Conservation (phyloP, 148 eudicot genomes). For the Amaranthus hypochondriacus region DNA sequence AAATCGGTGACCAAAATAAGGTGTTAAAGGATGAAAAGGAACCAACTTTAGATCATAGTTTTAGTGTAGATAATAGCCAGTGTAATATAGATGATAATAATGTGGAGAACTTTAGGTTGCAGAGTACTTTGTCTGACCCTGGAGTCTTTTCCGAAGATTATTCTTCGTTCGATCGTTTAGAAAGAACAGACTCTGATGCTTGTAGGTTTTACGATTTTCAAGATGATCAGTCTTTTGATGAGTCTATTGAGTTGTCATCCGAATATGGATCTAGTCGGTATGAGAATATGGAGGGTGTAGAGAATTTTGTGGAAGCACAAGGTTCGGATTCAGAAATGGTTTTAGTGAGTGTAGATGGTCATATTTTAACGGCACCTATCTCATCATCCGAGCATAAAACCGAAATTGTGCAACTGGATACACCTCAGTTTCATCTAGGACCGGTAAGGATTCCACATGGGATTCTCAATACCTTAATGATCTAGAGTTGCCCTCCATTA, state of each 20-base stretch:
- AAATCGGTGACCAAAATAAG: constrained; percentile 33
- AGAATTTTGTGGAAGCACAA: constrained; percentile 54
- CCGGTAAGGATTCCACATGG: constrained; percentile 55
- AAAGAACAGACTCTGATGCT: constrained; percentile 71
- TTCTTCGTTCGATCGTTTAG: constrained; percentile 39
- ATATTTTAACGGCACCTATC: constrained; percentile 85
- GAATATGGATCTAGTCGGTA: constrained; percentile 67
- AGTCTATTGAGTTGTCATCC: constrained; percentile 55
- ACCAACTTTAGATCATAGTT: constrained; percentile 30
- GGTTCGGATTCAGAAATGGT: constrained; percentile 69
- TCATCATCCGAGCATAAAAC: constrained; percentile 52
- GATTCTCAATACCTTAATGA: constrained; percentile 45
- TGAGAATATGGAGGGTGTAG: constrained; percentile 60
- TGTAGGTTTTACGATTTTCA: constrained; percentile 79
- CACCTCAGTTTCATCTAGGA: constrained; percentile 85
- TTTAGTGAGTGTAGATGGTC: constrained; percentile 95
- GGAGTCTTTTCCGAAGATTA: constrained; percentile 47
- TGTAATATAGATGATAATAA: constrained; percentile 30
- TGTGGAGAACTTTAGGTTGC: constrained; percentile 31
- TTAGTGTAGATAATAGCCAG: constrained; percentile 32
- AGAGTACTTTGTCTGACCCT: constrained; percentile 35
- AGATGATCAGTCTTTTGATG: constrained; percentile 72
- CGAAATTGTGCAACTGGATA: constrained; percentile 51
- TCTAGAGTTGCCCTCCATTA: constrained; percentile 33
- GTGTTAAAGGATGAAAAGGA: constrained; percentile 35